These are phyloP conservation scores for Carex parvula DNA, from an alignment of 176 grass and related monocot genomes.

Conservation along the genomic window DNA sequence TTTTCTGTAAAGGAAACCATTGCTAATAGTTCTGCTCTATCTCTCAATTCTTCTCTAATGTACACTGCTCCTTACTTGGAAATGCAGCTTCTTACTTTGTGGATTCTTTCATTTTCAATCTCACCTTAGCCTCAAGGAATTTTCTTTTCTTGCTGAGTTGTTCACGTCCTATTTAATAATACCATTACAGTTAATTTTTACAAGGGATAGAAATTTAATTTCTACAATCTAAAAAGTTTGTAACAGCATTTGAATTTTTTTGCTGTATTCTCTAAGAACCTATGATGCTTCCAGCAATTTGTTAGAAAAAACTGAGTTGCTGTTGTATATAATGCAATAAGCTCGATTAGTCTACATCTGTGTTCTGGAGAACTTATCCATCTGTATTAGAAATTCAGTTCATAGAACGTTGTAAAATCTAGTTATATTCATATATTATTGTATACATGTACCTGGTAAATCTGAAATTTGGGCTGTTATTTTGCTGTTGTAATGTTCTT, in stretches of 20 bases:
- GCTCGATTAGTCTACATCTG: neutral
- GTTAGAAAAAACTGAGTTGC: neutral
- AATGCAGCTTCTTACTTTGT: no score
- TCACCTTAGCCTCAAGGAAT: no score
- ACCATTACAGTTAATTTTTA: neutral
- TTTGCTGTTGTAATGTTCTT: neutral
- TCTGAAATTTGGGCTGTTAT: neutral
- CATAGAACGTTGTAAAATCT: neutral
- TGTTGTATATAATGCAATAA: no score
- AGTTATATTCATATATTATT: neutral
- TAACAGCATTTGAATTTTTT: neutral
- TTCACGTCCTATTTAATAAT: neutral
- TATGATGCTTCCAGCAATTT: neutral
- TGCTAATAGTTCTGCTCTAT: no score
- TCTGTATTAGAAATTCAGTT: neutral
- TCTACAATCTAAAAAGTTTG: neutral
- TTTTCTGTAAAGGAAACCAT: no score
- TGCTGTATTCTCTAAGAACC: neutral
- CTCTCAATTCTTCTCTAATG: no score
- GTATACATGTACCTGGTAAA: neutral
- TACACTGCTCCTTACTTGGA: no score
- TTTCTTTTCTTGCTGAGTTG: neutral
- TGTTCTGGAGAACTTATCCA: neutral
- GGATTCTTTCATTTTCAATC: no score
- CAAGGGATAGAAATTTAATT: neutral